Percentiles rank a stretch among this genome's conserved stretches.
Conservation (phyloP, 225 moss, liverwort and hornwort species). For the Ulota crispa region DNA sequence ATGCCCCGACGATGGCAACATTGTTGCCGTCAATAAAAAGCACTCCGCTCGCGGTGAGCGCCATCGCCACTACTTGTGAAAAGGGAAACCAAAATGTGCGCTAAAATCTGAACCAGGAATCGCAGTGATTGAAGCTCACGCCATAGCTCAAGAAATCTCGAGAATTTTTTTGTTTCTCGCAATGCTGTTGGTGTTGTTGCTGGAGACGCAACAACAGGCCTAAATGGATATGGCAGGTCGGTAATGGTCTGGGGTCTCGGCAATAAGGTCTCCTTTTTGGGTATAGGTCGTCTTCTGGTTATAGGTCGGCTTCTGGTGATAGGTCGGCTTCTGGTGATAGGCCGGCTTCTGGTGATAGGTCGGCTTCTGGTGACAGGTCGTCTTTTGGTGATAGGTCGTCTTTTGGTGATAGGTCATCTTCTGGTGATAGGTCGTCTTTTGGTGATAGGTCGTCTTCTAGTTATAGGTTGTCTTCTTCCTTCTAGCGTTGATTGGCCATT, state of each 20-base stretch:
- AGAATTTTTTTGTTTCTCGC: neutral
- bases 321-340: neutral
- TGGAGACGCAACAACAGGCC: too few relatives aligned
- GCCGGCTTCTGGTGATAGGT: too few relatives aligned
- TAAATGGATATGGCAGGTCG: conserved; percentile 27
- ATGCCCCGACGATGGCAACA: neutral
- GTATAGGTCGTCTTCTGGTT: neutral
- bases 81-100: neutral
- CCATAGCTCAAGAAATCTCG: conserved; percentile 19
- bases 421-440: too few relatives aligned
- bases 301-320: neutral
- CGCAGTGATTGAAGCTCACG: neutral
- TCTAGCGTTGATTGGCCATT: too few relatives aligned
- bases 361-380: too few relatives aligned
- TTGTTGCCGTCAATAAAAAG: neutral
- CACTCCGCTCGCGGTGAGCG: conserved; percentile 15
- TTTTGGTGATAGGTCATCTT: too few relatives aligned
- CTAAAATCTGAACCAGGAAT: neutral
- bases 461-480: too few relatives aligned
- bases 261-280: neutral
- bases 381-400: too few relatives aligned
- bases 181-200: neutral
- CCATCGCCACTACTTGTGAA: conserved; percentile 8
- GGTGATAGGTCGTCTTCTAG: too few relatives aligned
- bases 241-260: neutral